Evolutionary conservation across 164 flowering plant genomes (phyloP), one percentile per base, ranked within the genome.

Genomic region (Nelumbo lutea): DNA sequence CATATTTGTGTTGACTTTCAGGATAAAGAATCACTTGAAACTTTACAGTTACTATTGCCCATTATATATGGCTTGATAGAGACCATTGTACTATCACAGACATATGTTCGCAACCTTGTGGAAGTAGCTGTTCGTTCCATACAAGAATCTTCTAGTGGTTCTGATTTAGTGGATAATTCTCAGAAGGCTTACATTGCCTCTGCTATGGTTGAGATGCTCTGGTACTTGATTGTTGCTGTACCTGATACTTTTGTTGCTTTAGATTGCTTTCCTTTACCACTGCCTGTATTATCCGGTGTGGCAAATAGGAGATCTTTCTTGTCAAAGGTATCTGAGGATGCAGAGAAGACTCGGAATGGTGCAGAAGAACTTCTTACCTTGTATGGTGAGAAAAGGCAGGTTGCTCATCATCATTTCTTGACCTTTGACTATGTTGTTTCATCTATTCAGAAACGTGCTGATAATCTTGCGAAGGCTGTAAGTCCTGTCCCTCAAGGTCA

Each of bases 201-300:
- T 76, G 87, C 91, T 63, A 65, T 96, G 70, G 81, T 83, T 75
- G 99, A 93, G 82, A 86, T 96, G 87, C 87, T 96, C 72, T 94
- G 90, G 9, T 96, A 86, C 78, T 73, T 96, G 73, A 75, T 96
- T 67, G 72, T 90, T 27, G 87, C 96, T 69, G 96, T 90, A 1
- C 99, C 99, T 51, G 98, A 93, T 78, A 93, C 98, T 45, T 91
- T 96, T 82, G 97, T 93, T 77, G 89, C 92, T 60, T 80, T 93
- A 83, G 96, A 96, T 81, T 91, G 96, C 82, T 91, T 93, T 76
- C 97, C 97, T 44, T 71, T 96, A 68, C 98, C 96, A 42, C 64
- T 80, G 5, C 77, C 82, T 80, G 85, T 96, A 13, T 72, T 79
- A 44, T 83, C 87, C 44, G 78, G 81, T 66, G 72, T 70, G 38